phyloP scores from a whole-genome alignment of 2,329 filamentous ascomycete species.

The Talaromyces sp. region DNA sequence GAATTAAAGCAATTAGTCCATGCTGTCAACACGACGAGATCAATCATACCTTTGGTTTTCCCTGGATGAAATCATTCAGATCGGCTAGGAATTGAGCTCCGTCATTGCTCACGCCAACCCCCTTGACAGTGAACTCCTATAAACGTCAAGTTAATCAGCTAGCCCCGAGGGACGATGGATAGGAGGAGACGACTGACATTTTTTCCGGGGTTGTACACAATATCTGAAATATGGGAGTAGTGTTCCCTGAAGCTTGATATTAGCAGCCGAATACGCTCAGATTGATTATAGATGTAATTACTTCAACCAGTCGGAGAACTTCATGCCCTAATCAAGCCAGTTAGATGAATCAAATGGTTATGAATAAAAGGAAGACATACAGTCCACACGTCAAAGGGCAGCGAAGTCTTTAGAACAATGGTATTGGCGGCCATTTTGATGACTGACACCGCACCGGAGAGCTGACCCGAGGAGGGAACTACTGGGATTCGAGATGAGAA shows the following conservation, averaged over 20 bases:
- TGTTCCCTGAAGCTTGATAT: neutral
- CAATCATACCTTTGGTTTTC: neutral
- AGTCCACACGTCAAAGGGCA: neutral
- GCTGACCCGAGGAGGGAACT: too few relatives aligned
- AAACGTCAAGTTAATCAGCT: too few relatives aligned
- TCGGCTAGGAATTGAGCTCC: neutral
- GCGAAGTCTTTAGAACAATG: neutral
- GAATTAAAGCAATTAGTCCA: neutral
- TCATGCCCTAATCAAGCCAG: slow-evolving; percentile 4
- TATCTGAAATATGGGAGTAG: neutral
- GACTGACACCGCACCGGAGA: too few relatives aligned
- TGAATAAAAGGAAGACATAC: neutral
- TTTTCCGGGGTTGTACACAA: neutral
- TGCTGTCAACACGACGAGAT: neutral
- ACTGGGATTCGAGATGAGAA: too few relatives aligned
- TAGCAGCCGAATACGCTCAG: neutral
- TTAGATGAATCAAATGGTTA: neutral
- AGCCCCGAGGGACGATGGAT: too few relatives aligned
- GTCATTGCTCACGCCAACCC: neutral
- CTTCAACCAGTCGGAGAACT: slow-evolving; percentile 22
- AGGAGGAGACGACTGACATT: neutral
- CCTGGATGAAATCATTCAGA: neutral
- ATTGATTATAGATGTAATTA: slow-evolving; percentile 5
- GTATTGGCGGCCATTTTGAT: neutral
- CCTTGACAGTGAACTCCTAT: neutral